Evolutionary conservation across 2,329 filamentous ascomycete genomes (phyloP).

Genomic region (Colletotrichum siamense): DNA sequence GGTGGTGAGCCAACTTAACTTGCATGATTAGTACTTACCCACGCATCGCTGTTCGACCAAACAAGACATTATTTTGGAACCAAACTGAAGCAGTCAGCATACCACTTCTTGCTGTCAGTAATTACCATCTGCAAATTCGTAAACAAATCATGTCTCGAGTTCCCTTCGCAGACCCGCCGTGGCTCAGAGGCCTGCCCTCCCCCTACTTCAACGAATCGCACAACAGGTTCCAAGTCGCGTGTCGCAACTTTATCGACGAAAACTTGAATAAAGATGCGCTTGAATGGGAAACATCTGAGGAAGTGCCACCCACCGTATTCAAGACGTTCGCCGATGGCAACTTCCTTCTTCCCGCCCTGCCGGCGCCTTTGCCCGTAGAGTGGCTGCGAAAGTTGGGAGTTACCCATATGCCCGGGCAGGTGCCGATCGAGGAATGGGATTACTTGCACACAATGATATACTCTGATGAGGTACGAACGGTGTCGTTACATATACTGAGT

Average conservation of each 20-base stretch:
- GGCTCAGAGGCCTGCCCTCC: conserved; percentile 72
- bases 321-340: conserved; percentile 66
- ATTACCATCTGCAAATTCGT: no score
- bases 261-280: conserved; percentile 66
- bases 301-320: conserved; percentile 69
- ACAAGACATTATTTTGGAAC: no score
- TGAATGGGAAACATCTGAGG: conserved; percentile 73
- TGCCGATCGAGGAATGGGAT: conserved; percentile 77
- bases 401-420: conserved; percentile 66
- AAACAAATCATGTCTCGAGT: neutral
- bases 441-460: conserved; percentile 75
- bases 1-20: neutral
- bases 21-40: no score
- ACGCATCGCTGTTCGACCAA: no score
- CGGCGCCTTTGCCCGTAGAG: conserved; percentile 70
- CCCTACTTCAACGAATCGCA: conserved; percentile 75
- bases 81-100: neutral
- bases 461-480: conserved; percentile 53
- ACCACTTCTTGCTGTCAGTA: no score
- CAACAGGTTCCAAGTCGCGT: conserved; percentile 69
- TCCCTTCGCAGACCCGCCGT: conserved; percentile 78
- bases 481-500: accelerated
- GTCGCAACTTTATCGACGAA: conserved; percentile 69
- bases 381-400: conserved; percentile 73
- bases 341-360: conserved; percentile 75